These are phyloP conservation scores for Teratosphaeria epicoccoides DNA, from an alignment of 2,329 filamentous ascomycete genomes.

Conservation along the genomic window DNA sequence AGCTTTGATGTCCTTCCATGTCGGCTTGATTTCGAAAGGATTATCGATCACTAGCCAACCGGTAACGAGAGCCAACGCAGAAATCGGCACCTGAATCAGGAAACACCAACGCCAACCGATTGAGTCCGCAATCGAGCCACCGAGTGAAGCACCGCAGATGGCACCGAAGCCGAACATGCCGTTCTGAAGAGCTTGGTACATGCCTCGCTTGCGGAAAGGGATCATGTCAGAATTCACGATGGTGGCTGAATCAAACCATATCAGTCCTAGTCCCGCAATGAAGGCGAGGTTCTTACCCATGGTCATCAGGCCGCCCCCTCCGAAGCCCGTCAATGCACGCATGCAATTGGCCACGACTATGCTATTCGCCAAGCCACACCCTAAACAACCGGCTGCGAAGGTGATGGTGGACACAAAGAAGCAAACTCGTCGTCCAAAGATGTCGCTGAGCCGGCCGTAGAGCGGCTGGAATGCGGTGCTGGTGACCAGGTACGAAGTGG, in stretches of 20 bases:
- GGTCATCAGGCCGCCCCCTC: slow-evolving; percentile 24
- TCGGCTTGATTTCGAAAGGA: slow-evolving; percentile 25
- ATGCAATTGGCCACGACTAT: slow-evolving; percentile 20
- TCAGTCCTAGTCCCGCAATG: slow-evolving; percentile 2
- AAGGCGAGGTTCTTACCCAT: slow-evolving; percentile 14
- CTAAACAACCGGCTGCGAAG: slow-evolving; percentile 22
- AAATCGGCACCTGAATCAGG: slow-evolving; percentile 51
- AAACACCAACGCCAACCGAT: slow-evolving; percentile 45
- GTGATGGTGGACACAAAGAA: slow-evolving; percentile 19
- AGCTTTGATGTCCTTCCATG: slow-evolving; percentile 34
- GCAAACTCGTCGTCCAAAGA: slow-evolving; percentile 31
- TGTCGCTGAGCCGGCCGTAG: slow-evolving; percentile 39
- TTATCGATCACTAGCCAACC: slow-evolving; percentile 45
- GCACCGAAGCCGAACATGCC: slow-evolving; percentile 52
- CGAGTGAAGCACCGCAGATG: slow-evolving; percentile 43
- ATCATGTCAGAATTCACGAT: slow-evolving; percentile 52
- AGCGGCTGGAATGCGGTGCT: slow-evolving; percentile 55
- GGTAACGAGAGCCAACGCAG: slow-evolving; percentile 42
- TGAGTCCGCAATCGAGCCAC: slow-evolving; percentile 33
- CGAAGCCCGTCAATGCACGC: slow-evolving; percentile 23
- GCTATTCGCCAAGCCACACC: slow-evolving; percentile 20
- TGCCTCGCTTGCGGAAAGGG: slow-evolving; percentile 44
- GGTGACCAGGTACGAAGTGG: slow-evolving; percentile 43
- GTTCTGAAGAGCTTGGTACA: slow-evolving; percentile 53
- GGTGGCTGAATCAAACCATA: slow-evolving; percentile 11